Evolutionary conservation across 202 grass and related monocot genomes (phyloP), one percentile per base, ranked within the genome.

Genomic region (Carex arenaria): DNA sequence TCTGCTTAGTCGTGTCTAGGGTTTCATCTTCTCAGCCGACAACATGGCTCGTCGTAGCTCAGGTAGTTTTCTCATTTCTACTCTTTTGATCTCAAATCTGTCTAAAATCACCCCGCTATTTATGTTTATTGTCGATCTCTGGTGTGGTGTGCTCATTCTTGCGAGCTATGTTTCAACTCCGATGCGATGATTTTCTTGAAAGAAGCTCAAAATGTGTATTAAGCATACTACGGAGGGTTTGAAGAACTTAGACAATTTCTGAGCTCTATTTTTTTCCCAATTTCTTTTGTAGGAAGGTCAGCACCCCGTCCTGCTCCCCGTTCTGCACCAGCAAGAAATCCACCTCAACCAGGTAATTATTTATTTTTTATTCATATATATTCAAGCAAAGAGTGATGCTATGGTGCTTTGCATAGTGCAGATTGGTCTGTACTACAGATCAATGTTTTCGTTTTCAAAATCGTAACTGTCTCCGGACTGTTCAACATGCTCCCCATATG

Each of bases 21-120:
- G 72, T 70, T 61, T 82, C 85, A 32, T 84, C 85, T 62, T 55
- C 61, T 64, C 23, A 56, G 23, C 79, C 73, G 94, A 59, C 82
- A 64, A 81, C 86, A 97, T 97, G 94, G 1, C 94, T 94, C 94
- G 94, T 80, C 89, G 91, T 57, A 94, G 94, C 86, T 94, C 91
- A 88, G 94, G 94, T 90, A 71, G 11, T 7, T 53, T 19, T 53
- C 43, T 66, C 85, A 15, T 30, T 1, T 22, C 43, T 53, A 36
- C 5, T 52, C 19, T 36, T 0, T 30, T 49, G 6, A 3, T 15
- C 0, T 26, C 12, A 36, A 4, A 61, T 61, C 19, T 85, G 30
- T n/a, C 17, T 64, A 54, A 17, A 28, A 14, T 7, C 32, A 23
- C 4, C 6, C 61, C 13, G 6, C 43, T 67, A 12, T 11, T 52